Percentiles rank a stretch among this genome's conserved stretches.
These are phyloP conservation scores for Coemansia erecta DNA, from an alignment of 192 early-diverging fungal genomes.

Conservation along the genomic window DNA sequence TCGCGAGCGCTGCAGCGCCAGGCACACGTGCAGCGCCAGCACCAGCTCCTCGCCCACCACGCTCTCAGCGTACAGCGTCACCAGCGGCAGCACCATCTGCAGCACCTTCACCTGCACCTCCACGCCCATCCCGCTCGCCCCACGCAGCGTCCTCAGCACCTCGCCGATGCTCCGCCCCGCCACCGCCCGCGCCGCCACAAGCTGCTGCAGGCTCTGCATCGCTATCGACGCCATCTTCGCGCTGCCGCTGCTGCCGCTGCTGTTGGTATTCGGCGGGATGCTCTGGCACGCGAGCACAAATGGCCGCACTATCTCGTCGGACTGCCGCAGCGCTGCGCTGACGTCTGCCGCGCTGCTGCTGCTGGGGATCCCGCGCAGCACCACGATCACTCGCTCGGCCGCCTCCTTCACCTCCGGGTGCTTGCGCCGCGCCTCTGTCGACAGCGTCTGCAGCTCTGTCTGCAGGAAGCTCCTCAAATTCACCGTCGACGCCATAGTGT, in stretches of 20 bases:
- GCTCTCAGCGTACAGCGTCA: slow-evolving; percentile 70
- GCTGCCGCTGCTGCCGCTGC: slow-evolving; percentile 75
- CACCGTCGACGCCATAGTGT: slow-evolving; percentile 14
- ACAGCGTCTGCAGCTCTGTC: slow-evolving; percentile 78
- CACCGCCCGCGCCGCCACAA: slow-evolving; percentile 40
- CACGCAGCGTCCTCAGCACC: slow-evolving; percentile 67
- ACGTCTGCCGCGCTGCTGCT: slow-evolving; percentile 32
- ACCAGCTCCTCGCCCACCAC: slow-evolving; percentile 82
- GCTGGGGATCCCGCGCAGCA: slow-evolving; percentile 50
- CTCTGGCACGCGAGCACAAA: slow-evolving; percentile 86
- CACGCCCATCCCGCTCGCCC: slow-evolving; percentile 64
- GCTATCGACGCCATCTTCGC: slow-evolving; percentile 77
- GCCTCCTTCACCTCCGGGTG: slow-evolving; percentile 94
- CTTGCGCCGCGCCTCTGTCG: slow-evolving; percentile 83
- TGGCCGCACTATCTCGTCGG: slow-evolving; percentile 76
- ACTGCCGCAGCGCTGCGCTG: slow-evolving; percentile 66
- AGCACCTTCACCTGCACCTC: slow-evolving; percentile 93
- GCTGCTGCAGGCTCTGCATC: slow-evolving; percentile 75
- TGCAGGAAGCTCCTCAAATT: slow-evolving; percentile 58
- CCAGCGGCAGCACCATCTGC: slow-evolving; percentile 86
- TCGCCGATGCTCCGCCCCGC: slow-evolving; percentile 54
- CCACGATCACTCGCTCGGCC: slow-evolving; percentile 57
- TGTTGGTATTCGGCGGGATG: slow-evolving; percentile 63
- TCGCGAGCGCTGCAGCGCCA: slow-evolving; percentile 80
- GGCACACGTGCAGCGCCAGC: slow-evolving; percentile 81